Base-by-base conservation (phyloP, 2,329 filamentous ascomycete genomes). In the Sarocladium brachiariae region DNA sequence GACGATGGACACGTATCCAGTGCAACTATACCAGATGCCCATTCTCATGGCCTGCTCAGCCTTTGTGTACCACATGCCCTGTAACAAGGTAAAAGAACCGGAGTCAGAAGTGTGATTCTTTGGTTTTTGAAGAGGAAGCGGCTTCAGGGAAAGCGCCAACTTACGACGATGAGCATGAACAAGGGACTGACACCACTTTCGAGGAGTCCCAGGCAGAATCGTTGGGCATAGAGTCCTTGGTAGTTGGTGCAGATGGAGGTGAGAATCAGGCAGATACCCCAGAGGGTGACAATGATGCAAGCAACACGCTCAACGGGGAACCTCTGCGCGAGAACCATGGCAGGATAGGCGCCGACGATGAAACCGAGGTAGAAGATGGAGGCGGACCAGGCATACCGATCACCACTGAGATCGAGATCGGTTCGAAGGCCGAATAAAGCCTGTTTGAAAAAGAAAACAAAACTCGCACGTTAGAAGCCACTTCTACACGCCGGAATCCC, bases 141-240 rank as follows among this genome's bases (percentile, higher is more conserved):
- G n/a, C n/a, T n/a, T n/a, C n/a, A 27, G 39, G 11, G 10, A 8
- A 52, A 11, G 21, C 16, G 19, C 13, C 11, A 18, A 55, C 57
- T 52, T 41, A 59, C 63, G 2, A 77, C 69, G 38, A 78, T 76
- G 48, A 77, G 68, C 68, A 80, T 78, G 52, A 79, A 80, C 39
- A 75, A 75, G 0, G 79, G 80, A 1, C 73, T 77, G 31, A 83
- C 73, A 19, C 76, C 73, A 2, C 68, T 70, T 57, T 83, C 80
- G 1, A 82, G 60, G 5, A 80, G 68, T 0, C 80, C 80, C 1
- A 82, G 67, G 46, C 78, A 73, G 65, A 81, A 80, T 3, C 76
- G 63, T 55, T 78, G 73, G 0, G 65, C 70, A 24, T 66, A 68
- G 1, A 75, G 53, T 2, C 61, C 63, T 21, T 57, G 61, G 51